These are phyloP conservation scores for Cytidiella melzeri DNA, from an alignment of 768 basidiomycete species.

Conservation along the genomic window DNA sequence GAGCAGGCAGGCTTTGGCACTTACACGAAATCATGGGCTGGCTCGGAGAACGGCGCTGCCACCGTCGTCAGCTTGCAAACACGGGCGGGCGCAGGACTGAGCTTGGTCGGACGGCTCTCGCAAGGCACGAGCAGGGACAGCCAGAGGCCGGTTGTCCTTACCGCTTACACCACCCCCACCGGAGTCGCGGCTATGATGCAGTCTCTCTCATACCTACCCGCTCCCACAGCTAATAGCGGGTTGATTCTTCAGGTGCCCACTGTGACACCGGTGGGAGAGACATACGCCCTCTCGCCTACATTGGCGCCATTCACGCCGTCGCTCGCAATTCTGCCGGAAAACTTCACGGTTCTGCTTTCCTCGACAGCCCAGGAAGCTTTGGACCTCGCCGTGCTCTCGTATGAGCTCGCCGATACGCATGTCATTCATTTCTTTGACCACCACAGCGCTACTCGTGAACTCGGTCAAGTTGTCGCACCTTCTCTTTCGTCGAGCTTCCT, in stretches of 20 bases:
- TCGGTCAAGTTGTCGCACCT: constrained; percentile 46
- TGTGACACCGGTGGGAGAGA: constrained; percentile 57
- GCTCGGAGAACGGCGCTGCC: constrained; percentile 34
- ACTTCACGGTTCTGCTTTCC: constrained; percentile 71
- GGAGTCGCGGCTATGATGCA: constrained; percentile 82
- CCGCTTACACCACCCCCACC: constrained; percentile 77
- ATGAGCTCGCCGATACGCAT: constrained; percentile 58
- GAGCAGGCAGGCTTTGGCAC: constrained; percentile 79
- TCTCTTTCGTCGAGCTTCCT: constrained; percentile 28
- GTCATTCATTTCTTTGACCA: constrained; percentile 92
- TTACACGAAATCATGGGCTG: constrained; percentile 60
- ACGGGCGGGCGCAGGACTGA: constrained; percentile 76
- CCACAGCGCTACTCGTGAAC: constrained; percentile 70
- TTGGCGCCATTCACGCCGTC: constrained; percentile 60
- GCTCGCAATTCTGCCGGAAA: constrained; percentile 55
- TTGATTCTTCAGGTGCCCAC: constrained; percentile 82
- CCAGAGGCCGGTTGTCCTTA: constrained; percentile 52
- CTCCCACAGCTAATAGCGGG: constrained; percentile 53
- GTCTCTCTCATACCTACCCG: constrained; percentile 67
- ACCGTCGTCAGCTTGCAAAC: constrained; percentile 71
- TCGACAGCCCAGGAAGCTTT: constrained; percentile 79
- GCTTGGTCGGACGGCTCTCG: constrained; percentile 72
- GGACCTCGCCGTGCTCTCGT: constrained; percentile 73
- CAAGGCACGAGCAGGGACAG: constrained; percentile 72
- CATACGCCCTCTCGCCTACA: constrained; percentile 70